These are phyloP conservation scores for Priceomyces castillae DNA, from an alignment of 805 yeast species.

Conservation along the genomic window DNA sequence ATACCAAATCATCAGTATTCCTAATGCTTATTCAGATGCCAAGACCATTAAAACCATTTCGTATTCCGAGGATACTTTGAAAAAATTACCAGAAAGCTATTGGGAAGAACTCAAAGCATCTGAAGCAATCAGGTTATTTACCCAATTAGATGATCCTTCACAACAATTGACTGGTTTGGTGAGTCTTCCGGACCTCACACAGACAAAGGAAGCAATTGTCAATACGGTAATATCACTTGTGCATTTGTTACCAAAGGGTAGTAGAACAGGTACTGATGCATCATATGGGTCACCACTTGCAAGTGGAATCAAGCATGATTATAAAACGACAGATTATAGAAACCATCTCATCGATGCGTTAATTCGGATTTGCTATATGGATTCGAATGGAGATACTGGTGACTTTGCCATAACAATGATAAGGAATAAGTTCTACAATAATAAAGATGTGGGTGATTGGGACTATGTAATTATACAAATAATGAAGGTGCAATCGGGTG, in stretches of 20 bases:
- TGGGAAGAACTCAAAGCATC: constrained; percentile 68
- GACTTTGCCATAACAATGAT: constrained; percentile 38
- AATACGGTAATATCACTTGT: constrained; percentile 39
- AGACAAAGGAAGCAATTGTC: constrained; percentile 13
- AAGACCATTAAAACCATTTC: constrained; percentile 13
- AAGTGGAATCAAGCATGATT: constrained; percentile 20
- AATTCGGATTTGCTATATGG: constrained; percentile 41
- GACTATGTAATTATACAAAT: constrained; percentile 23
- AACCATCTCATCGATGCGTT: constrained; percentile 57
- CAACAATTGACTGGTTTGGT: constrained; percentile 60
- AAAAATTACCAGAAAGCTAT: constrained; percentile 17
- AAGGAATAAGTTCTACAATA: constrained; percentile 5
- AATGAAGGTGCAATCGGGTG: constrained; percentile 20
- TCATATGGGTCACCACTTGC: constrained; percentile 29
- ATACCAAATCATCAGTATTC: constrained; percentile 21
- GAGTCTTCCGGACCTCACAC: constrained; percentile 41
- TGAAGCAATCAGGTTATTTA: constrained; percentile 50
- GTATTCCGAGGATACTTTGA: constrained; percentile 17
- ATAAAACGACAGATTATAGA: constrained; percentile 34
- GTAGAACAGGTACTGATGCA: constrained; percentile 40
- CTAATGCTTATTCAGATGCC: constrained; percentile 7
- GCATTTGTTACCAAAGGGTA: constrained; percentile 46
- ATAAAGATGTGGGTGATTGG: constrained; percentile 17
- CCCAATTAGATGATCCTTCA: constrained; percentile 52
- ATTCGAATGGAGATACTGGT: constrained; percentile 26